These are phyloP conservation scores for Chlamydomonas schloesseri DNA, from an alignment of 139 green algal genomes.

Conservation along the genomic window DNA sequence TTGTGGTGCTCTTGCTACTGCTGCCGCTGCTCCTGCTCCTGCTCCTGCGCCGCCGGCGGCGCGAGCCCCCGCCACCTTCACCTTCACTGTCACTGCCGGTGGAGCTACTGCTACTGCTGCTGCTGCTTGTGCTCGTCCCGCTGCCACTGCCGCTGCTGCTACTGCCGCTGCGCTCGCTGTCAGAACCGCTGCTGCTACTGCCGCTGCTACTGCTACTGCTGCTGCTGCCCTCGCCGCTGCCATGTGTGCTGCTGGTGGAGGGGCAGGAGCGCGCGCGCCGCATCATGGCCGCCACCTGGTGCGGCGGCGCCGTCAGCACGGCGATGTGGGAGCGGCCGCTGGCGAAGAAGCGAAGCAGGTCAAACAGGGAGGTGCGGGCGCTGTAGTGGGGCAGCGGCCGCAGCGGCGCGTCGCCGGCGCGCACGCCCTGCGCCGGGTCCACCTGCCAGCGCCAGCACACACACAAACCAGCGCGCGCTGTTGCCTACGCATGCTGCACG, in stretches of 20 bases:
- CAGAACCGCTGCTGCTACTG: neutral
- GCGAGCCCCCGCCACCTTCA: too few species aligned
- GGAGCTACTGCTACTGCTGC: neutral
- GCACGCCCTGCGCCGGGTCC: neutral
- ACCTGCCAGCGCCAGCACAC: neutral
- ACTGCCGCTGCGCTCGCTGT: neutral
- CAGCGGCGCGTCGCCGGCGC: slow-evolving; percentile 4
- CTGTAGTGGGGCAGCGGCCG: slow-evolving; percentile 48
- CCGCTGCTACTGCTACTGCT: neutral
- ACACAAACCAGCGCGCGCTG: too few species aligned
- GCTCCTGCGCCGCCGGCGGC: neutral
- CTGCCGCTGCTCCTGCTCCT: neutral
- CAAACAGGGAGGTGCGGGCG: slow-evolving; percentile 71
- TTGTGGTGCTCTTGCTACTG: neutral
- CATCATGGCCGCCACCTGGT: neutral
- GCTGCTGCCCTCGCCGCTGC: slow-evolving; percentile 13
- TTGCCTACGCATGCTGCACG: too few species aligned
- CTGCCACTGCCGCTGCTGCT: neutral
- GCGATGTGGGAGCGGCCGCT: slow-evolving; percentile 84
- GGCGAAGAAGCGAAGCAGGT: slow-evolving; percentile 91
- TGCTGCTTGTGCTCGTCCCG: neutral
- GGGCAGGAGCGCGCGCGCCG: neutral
- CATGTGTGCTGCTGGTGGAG: slow-evolving; percentile 32
- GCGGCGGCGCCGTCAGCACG: slow-evolving; percentile 8
- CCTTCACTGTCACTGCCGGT: neutral